A percentile compares a stretch with the other conserved stretches of the same genome.
Evolutionary conservation across 306 rosid genomes (phyloP).

Genomic region (Rosa lucieae): DNA sequence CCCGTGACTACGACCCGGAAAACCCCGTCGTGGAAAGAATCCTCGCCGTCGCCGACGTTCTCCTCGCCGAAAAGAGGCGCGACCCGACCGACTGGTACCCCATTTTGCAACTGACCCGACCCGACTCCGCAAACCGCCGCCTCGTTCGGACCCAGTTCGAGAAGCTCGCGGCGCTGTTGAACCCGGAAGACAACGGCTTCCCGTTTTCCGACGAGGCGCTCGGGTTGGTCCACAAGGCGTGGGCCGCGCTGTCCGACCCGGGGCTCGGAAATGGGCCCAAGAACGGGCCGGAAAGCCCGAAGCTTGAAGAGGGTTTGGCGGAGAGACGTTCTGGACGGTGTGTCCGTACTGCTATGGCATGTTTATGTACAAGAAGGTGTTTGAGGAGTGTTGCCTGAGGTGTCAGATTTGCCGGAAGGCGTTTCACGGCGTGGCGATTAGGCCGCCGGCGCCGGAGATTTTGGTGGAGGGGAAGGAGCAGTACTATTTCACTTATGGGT

Average conservation of each 20-base stretch:
- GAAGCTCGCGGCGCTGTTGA: conserved; percentile 36
- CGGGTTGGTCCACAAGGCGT: conserved; percentile 45
- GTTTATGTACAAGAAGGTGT: conserved; percentile 52
- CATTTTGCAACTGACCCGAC: conserved; percentile 39
- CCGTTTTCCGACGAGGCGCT: conserved; percentile 41
- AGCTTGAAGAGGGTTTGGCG: not conserved
- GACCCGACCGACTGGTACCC: conserved; percentile 41
- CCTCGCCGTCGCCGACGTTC: conserved; percentile 44
- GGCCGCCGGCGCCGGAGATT: conserved; percentile 37
- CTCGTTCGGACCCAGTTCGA: conserved; percentile 36
- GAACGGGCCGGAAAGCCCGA: not conserved
- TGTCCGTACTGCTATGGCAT: conserved; percentile 72
- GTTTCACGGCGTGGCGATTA: conserved; percentile 62
- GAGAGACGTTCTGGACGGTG: conserved; percentile 65
- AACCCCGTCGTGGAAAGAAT: conserved; percentile 26
- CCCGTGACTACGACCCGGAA: conserved; percentile 36
- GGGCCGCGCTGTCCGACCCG: conserved; percentile 49
- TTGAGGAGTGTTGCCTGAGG: conserved; percentile 49
- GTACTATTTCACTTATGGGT: conserved; percentile 43
- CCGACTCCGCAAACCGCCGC: conserved; percentile 25
- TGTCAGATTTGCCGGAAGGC: conserved; percentile 55
- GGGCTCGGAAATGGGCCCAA: conserved; percentile 23
- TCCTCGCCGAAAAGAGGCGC: conserved; percentile 28
- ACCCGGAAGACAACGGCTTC: conserved; percentile 38
- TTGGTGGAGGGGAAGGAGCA: conserved; percentile 50